Percentiles rank a stretch among this genome's conserved stretches.
Conservation (phyloP, 2,329 filamentous ascomycete species). For the Alternaria postmessia region DNA sequence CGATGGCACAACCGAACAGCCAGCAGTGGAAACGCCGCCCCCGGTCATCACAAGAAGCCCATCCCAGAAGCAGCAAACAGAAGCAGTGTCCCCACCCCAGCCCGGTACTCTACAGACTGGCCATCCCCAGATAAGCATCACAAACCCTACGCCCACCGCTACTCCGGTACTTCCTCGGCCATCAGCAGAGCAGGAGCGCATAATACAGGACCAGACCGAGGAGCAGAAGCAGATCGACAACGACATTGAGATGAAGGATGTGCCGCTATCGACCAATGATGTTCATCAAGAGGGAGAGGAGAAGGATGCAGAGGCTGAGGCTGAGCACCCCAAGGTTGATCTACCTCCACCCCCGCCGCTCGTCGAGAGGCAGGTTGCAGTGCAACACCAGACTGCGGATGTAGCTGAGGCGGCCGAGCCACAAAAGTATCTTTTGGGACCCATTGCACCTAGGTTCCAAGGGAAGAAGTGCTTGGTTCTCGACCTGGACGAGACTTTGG, state of each 20-base stretch:
- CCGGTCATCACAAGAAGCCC: slow-evolving; percentile 44
- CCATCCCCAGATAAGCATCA: slow-evolving; percentile 52
- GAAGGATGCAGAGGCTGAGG: slow-evolving; percentile 33
- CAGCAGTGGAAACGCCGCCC: slow-evolving; percentile 33
- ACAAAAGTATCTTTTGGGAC: slow-evolving; percentile 79
- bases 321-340: slow-evolving; percentile 53
- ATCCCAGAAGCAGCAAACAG: slow-evolving; percentile 43
- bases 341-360: slow-evolving; percentile 66
- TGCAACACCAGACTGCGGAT: slow-evolving; percentile 51
- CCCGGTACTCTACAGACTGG: slow-evolving; percentile 44
- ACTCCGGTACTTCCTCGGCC: slow-evolving; percentile 45
- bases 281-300: slow-evolving; percentile 52
- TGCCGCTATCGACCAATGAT: slow-evolving; percentile 62
- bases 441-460: slow-evolving; percentile 78
- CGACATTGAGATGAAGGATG: slow-evolving; percentile 71
- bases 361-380: slow-evolving; percentile 54
- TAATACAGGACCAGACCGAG: slow-evolving; percentile 61
- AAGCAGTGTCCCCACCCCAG: slow-evolving; percentile 44
- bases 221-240: slow-evolving; percentile 60
- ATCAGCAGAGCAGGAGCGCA: slow-evolving; percentile 48
- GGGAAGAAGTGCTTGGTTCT: slow-evolving; percentile 94
- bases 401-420: slow-evolving; percentile 55
- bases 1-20: slow-evolving; percentile 33
- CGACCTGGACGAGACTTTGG: slow-evolving; percentile 94
- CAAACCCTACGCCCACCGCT: slow-evolving; percentile 57